Base-by-base conservation (phyloP, 257 asterid species). In the Nicotiana otophora region DNA sequence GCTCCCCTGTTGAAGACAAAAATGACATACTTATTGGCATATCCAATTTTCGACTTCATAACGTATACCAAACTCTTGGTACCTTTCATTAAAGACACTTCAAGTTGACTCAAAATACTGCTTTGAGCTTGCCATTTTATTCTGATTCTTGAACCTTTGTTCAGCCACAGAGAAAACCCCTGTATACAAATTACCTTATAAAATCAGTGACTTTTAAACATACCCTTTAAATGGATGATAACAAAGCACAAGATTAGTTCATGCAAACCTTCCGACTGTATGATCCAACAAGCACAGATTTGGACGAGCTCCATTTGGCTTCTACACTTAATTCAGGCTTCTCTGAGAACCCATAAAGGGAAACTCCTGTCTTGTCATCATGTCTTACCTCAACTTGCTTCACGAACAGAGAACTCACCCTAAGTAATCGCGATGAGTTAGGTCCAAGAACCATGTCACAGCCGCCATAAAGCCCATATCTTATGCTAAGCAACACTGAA, bases 371-470 rank as follows among this genome's bases (percentile, higher is more conserved):
- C 36, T 57, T 65, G 23, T 12, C 64, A 70, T 31, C 14, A 26
- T 72, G 39, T 19, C 64, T 81, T 26, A 57, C 79, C 11, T 81
- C 79, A 36, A 62, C 83, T 61, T 65, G 83, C 68, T 82, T 82
- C 54, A 84, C 85, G 19, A 64, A 81, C 74, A 81, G 4, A 48
- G 82, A 65, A 68, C 34, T 79, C 31, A 30, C 74, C 26, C 28
- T 16, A n/a, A 83, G 66, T 34, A 84, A 53, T 62, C 72, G 79
- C 9, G 74, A 72, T 15, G 82, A 63, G 77, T 79, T 53, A 53
- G 87, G 87, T 62, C 82, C 84, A 31, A 84, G 82, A 48, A 63
- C 61, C 57, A 84, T 63, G 9, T 72, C 10, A 81, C 54, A 64
- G 54, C 74, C 74, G 8, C 87, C 84, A 64, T 64, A 84, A 30